Evolutionary conservation across 257 asterid species (phyloP), one percentile per base, ranked within the genome.

Genomic region (Rhazya stricta): DNA sequence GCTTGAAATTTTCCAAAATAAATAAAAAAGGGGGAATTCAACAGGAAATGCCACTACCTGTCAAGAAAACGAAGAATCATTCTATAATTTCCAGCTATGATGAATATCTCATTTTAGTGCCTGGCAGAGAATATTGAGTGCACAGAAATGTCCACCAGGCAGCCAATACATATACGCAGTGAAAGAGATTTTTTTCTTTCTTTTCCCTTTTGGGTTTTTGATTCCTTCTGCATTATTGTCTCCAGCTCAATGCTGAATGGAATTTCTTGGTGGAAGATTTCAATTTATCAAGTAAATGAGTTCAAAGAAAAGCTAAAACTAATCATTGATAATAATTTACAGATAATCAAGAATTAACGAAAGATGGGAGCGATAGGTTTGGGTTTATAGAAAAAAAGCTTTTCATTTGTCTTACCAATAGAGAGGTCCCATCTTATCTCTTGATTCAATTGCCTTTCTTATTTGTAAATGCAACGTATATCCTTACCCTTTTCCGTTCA

Each of bases 41-140:
- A 78, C 73, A 79, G 79, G 77, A 80, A 82, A 79, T 79, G 74
- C 78, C 88, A 85, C 81, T 74, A 69, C 71, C 71, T 27, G 7
- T 58, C 69, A 63, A 56, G 34, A 67, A 76, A 72, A 36, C 51
- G 15, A 72, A 67, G 61, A 70, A 48, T 48, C 27, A 79, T 76
- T 39, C 61, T 60, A 41, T 73, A 57, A 77, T 76, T 77, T 84
- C 86, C 87, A 86, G 83, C 88, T 69, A 84, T 75, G 70, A 79
- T 77, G 85, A 85, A 71, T 83, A 72, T 65, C 77, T 77, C 80
- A 74, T 76, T n/a, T 73, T 60, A 77, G 71, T 79, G 84, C 69
- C 60, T 82, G 88, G 77, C 86, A 81, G 85, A 84, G 91, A 89
- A 89, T 89, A 86, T 83, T 65, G 36, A 61, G 76, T 50, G 69